Conservation (phyloP, 108 stramenopile species). For the Cyclotella choctawhatcheeana region DNA sequence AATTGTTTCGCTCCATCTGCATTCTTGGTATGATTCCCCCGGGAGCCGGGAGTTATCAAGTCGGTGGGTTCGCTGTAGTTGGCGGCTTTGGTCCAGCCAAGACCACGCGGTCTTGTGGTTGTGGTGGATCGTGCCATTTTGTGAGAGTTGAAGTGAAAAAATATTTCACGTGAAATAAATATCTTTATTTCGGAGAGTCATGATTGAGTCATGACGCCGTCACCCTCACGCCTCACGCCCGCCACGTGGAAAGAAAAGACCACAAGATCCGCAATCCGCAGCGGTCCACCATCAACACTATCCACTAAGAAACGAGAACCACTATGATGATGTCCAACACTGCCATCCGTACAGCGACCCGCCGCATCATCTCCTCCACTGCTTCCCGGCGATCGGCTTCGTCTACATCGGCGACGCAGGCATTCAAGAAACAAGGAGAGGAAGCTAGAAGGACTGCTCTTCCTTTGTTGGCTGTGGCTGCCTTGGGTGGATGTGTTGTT, state of each 20-base stretch:
- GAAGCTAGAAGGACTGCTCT: slow-evolving; percentile 9
- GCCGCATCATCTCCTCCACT: slow-evolving; percentile 19
- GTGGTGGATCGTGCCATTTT: too few relatives aligned
- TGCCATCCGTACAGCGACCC: slow-evolving; percentile 37
- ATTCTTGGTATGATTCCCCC: slow-evolving; percentile 10
- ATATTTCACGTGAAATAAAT: too few relatives aligned
- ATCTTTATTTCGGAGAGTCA: too few relatives aligned
- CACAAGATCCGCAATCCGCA: too few relatives aligned
- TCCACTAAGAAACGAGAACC: not conserved
- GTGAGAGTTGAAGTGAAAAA: too few relatives aligned
- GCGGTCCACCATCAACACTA: not conserved
- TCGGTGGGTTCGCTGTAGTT: not conserved
- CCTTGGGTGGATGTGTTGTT: slow-evolving; percentile 14
- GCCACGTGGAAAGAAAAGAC: too few relatives aligned
- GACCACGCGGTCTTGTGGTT: too few relatives aligned
- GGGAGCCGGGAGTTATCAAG: slow-evolving; percentile 5
- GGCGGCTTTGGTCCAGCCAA: slow-evolving; percentile 11
- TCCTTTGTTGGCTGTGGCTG: slow-evolving; percentile 18
- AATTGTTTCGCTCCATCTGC: not conserved
- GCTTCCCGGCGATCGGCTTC: slow-evolving; percentile 20
- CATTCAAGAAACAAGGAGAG: slow-evolving; percentile 18
- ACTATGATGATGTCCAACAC: slow-evolving; percentile 33
- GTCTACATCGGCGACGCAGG: slow-evolving; percentile 18
- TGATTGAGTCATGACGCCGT: too few relatives aligned
- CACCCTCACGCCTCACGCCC: too few relatives aligned